Base-by-base conservation (phyloP, 306 rosid genomes). In the Astragalus membranaceus region DNA sequence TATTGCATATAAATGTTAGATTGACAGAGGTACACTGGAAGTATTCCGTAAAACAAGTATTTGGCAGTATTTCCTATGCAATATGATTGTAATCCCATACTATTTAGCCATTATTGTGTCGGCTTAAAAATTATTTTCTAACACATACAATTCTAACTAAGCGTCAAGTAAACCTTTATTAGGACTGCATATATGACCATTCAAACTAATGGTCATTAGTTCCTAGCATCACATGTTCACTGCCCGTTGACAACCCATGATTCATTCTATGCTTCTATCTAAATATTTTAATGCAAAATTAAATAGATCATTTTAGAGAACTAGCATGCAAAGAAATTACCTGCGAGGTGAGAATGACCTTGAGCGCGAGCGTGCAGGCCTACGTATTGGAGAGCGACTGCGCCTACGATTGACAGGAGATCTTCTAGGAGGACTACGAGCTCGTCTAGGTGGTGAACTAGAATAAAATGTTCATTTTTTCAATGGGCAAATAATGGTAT, bases 401-500 rank as follows among this genome's bases (percentile, higher is more conserved):
- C 94, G 95, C 73, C 96, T 91, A 20, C 92, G 95, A 74, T 72
- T 60, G 11, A 87, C 67, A 46, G 99, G 97, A 83, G 99, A 89
- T 61, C 99, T 95, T 82, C 99, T 88, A 61, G 95, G 98, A 78
- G 98, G 99, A 78, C 96, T 95, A 26, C 95, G 96, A 79, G 79
- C 74, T 55, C 99, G 80, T 74, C 99, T 85, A 66, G 88, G 92
- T 54, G 97, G 99, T 58, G 97, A 82, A 10, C 97, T 87, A 69
- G 62, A 74, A 10, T 8, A 79, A 75, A 79, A 76, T 42, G 29
- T 23, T 47, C 51, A 43, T 20, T 23, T 39, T 35, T 63, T 70
- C 75, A 73, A 64, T 35, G 12, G 32, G 17, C n/a, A 23, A 41
- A 17, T 48, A 65, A 77, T 23, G n/a, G 59, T 49, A 77, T 32